A percentile compares a stretch with the other conserved stretches of the same genome.
Evolutionary conservation across 2,329 filamentous ascomycete species (phyloP).

Genomic region (Penicillium palitans): DNA sequence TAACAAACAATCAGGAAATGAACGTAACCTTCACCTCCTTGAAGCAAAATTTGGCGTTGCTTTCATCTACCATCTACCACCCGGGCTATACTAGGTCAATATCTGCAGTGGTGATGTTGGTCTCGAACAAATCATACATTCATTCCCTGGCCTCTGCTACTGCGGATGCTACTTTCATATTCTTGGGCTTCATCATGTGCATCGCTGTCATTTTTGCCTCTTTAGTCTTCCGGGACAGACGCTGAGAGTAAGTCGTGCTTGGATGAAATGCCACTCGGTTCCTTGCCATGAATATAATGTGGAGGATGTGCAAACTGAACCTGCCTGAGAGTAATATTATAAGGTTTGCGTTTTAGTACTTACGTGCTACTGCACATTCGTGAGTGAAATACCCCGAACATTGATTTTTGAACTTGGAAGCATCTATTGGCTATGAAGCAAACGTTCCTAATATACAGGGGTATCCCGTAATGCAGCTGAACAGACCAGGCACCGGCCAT

Average conservation of each 20-base stretch:
- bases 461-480: neutral
- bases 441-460: slow-evolving; percentile 5
- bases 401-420: neutral
- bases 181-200: too few relatives aligned
- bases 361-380: neutral
- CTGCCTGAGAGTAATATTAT: neutral
- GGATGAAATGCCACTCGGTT: too few relatives aligned
- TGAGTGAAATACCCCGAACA: neutral
- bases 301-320: neutral
- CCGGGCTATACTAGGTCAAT: neutral
- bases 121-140: too few relatives aligned
- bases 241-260: too few relatives aligned
- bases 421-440: neutral
- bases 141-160: too few relatives aligned
- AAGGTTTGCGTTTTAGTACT: neutral
- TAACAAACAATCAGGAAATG: too few relatives aligned
- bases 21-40: neutral
- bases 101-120: too few relatives aligned
- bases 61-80: neutral
- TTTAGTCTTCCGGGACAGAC: too few relatives aligned
- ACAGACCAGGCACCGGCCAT: neutral
- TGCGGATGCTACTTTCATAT: too few relatives aligned
- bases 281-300: neutral
- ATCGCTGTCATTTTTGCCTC: too few relatives aligned
- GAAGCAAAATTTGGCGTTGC: neutral